Percentiles rank a stretch among this genome's conserved stretches.
Evolutionary conservation across 75 land plant species (phyloP).

Genomic region (Picea sitchensis): DNA sequence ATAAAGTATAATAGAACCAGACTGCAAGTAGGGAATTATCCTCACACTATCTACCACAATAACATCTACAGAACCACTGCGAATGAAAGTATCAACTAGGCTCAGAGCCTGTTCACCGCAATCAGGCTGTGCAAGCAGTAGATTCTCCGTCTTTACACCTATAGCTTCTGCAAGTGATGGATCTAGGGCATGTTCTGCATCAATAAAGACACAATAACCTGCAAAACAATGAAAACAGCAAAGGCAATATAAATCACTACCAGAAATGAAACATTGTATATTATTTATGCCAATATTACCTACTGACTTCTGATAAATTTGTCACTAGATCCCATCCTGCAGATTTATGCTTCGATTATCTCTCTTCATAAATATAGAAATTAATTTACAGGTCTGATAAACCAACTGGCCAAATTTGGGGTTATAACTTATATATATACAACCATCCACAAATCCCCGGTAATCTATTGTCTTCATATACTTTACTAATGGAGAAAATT

Average conservation of each 20-base stretch:
- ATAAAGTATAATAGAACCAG: background rate
- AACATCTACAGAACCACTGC: slow-evolving; percentile 88
- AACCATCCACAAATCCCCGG: too few relatives aligned
- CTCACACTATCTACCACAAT: slow-evolving; percentile 97
- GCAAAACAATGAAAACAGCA: slow-evolving; percentile 7
- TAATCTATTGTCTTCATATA: too few relatives aligned
- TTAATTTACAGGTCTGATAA: too few relatives aligned
- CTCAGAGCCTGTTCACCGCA: slow-evolving; percentile 92
- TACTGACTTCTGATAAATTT: too few relatives aligned
- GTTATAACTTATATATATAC: too few relatives aligned
- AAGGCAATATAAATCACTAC: background rate
- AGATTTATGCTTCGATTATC: background rate
- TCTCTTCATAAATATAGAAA: background rate
- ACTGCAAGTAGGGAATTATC: background rate
- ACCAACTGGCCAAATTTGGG: too few relatives aligned
- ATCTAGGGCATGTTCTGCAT: slow-evolving; percentile 98
- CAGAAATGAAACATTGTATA: background rate
- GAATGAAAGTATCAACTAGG: slow-evolving; percentile 80
- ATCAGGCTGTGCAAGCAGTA: slow-evolving; percentile 90
- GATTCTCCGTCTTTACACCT: slow-evolving; percentile 74
- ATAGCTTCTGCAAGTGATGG: slow-evolving; percentile 77
- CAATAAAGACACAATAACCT: slow-evolving; percentile 90
- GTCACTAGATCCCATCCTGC: background rate
- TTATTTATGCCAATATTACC: background rate
- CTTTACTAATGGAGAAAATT: too few relatives aligned